These are phyloP conservation scores for Benincasa hispida DNA, from an alignment of 306 rosid genomes.

Conservation along the genomic window DNA sequence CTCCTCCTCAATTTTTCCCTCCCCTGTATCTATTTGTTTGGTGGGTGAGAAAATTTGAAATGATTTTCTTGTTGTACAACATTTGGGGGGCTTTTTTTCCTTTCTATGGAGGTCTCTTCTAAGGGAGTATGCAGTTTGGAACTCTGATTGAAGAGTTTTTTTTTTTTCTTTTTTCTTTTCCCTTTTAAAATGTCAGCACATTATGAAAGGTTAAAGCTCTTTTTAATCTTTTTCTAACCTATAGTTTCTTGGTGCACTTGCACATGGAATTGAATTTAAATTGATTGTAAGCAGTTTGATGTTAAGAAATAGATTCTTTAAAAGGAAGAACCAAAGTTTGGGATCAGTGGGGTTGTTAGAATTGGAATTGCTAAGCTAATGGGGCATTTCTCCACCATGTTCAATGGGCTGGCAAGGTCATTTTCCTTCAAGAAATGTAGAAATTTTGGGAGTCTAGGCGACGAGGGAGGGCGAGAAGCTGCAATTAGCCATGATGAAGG, in stretches of 20 bases:
- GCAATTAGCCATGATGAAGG: constrained; percentile 72
- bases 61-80: too few relatives aligned
- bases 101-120: too few relatives aligned
- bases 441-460: constrained; percentile 14
- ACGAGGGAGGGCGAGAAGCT: constrained; percentile 44
- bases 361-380: constrained; percentile 20
- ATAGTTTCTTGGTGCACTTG: not conserved
- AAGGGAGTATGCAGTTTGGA: too few relatives aligned
- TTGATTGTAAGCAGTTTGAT: not conserved
- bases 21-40: not conserved
- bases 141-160: too few relatives aligned
- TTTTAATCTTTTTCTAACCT: not conserved
- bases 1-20: too few relatives aligned
- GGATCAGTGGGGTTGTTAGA: not conserved
- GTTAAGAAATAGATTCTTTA: constrained; percentile 9
- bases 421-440: constrained; percentile 44
- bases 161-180: too few relatives aligned
- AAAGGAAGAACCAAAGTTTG: not conserved
- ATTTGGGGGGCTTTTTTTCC: not conserved
- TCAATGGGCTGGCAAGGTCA: constrained; percentile 62
- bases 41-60: constrained; percentile 6
- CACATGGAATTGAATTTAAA: not conserved
- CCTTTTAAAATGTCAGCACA: too few relatives aligned
- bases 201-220: too few relatives aligned
- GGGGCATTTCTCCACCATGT: constrained; percentile 79